Evolutionary conservation across 768 basidiomycete genomes (phyloP).

Genomic region (Mycena rosella): DNA sequence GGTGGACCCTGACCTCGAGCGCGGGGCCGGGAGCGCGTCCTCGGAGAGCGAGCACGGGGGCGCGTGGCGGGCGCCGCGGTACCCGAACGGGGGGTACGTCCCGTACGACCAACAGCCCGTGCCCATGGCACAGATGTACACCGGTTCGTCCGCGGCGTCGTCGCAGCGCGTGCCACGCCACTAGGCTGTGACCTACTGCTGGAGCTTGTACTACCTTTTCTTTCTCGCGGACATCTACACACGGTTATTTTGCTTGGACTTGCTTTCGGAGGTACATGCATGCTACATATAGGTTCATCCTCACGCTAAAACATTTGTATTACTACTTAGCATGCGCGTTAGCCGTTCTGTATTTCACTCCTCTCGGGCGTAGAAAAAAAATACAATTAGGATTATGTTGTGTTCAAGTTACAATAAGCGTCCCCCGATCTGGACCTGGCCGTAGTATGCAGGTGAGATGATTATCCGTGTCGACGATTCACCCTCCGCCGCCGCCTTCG

Average conservation of each 20-base stretch:
- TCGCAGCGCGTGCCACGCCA: not conserved
- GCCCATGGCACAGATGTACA: conserved; percentile 22
- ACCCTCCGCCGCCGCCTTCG: conserved; percentile 19
- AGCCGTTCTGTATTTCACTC: not conserved
- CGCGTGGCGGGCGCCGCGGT: conserved; percentile 21
- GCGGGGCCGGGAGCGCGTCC: not conserved
- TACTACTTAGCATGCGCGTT: not conserved
- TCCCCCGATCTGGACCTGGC: not conserved
- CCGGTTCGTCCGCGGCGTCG: conserved; percentile 26
- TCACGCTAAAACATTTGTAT: conserved; percentile 3
- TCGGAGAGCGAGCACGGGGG: not conserved
- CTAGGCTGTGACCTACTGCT: not conserved
- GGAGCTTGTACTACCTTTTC: too few relatives aligned
- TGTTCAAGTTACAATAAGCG: not conserved
- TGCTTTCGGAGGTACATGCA: too few relatives aligned
- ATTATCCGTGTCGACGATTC: not conserved
- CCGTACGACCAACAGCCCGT: conserved; percentile 31
- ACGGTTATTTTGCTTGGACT: too few relatives aligned
- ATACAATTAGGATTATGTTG: not conserved
- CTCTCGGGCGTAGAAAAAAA: not conserved
- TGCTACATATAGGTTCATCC: too few relatives aligned
- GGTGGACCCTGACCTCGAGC: conserved; percentile 1
- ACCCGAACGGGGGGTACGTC: conserved; percentile 35
- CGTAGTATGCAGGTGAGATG: not conserved
- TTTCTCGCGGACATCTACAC: too few relatives aligned